A percentile compares a stretch with the other conserved stretches of the same genome.
phyloP scores from a whole-genome alignment of 208 protist species.

The Angomonas deanei region DNA sequence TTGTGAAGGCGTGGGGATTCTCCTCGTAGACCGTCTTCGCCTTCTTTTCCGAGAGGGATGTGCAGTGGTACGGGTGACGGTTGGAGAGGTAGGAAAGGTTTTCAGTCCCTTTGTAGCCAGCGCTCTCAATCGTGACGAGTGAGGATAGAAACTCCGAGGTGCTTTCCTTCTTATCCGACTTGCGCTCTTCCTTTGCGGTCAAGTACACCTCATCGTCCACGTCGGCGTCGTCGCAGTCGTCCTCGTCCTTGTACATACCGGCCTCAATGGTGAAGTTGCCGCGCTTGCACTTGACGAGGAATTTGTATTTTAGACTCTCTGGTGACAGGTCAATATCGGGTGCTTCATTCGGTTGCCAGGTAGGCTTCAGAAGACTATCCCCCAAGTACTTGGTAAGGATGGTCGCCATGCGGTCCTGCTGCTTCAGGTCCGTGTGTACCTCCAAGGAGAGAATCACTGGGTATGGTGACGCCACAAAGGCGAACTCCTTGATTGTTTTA shows the following conservation, averaged over 20 bases:
- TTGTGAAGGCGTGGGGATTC: slow-evolving; percentile 25
- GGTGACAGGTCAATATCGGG: slow-evolving; percentile 44
- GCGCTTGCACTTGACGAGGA: slow-evolving; percentile 65
- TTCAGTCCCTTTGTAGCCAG: slow-evolving; percentile 46
- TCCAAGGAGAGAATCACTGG: slow-evolving; percentile 82
- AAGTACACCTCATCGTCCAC: slow-evolving; percentile 20
- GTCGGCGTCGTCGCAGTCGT: slow-evolving; percentile 16
- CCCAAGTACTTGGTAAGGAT: slow-evolving; percentile 52
- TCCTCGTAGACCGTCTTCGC: slow-evolving; percentile 34
- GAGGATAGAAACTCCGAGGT: slow-evolving; percentile 36
- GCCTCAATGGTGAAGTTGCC: slow-evolving; percentile 18
- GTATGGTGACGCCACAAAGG: slow-evolving; percentile 58
- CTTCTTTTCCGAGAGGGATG: slow-evolving; percentile 59
- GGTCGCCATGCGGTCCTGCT: slow-evolving; percentile 72
- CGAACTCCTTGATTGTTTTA: slow-evolving; percentile 49
- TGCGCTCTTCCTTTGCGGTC: slow-evolving; percentile 13
- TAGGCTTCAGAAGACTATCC: slow-evolving; percentile 36
- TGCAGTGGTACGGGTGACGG: slow-evolving; percentile 62
- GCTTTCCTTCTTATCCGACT: slow-evolving; percentile 14
- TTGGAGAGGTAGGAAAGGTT: slow-evolving; percentile 50
- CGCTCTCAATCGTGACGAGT: slow-evolving; percentile 58
- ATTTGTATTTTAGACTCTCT: slow-evolving; percentile 39
- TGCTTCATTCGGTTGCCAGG: slow-evolving; percentile 26
- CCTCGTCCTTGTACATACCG: slow-evolving; percentile 36
- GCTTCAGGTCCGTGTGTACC: slow-evolving; percentile 54